These are phyloP conservation scores for Isabelozyma pseudorhagii DNA, from an alignment of 805 yeast genomes.

Conservation along the genomic window DNA sequence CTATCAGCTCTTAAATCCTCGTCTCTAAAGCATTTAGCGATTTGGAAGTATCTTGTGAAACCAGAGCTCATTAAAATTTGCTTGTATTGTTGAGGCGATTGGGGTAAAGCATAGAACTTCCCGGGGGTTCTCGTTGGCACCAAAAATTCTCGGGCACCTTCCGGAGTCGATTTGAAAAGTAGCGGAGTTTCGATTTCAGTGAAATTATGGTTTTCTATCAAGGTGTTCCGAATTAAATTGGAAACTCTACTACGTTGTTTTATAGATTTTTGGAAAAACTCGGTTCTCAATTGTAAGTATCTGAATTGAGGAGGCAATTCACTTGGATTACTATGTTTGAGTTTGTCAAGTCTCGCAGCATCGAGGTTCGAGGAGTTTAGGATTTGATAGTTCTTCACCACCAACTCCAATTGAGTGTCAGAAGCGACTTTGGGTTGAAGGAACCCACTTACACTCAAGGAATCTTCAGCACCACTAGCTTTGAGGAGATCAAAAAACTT, in stretches of 20 bases:
- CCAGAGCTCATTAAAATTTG: slow-evolving; percentile 95
- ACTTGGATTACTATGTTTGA: slow-evolving; percentile 46
- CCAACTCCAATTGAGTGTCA: slow-evolving; percentile 52
- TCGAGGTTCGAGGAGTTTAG: slow-evolving; percentile 62
- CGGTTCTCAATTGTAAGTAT: slow-evolving; percentile 72
- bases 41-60: slow-evolving; percentile 77
- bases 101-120: slow-evolving; percentile 85
- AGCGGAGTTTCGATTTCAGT: slow-evolving; percentile 91
- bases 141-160: slow-evolving; percentile 93
- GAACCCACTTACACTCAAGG: slow-evolving; percentile 62
- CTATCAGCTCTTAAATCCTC: slow-evolving; percentile 93
- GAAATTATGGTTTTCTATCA: slow-evolving; percentile 46
- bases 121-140: slow-evolving; percentile 77
- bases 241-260: slow-evolving; percentile 57
- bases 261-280: slow-evolving; percentile 53
- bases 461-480: slow-evolving; percentile 66
- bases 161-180: slow-evolving; percentile 93
- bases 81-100: slow-evolving; percentile 96
- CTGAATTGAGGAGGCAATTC: slow-evolving; percentile 78
- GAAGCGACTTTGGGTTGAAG: slow-evolving; percentile 32
- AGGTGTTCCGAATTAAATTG: slow-evolving; percentile 36
- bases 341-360: slow-evolving; percentile 65
- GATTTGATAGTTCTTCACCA: slow-evolving; percentile 47
- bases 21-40: slow-evolving; percentile 93
- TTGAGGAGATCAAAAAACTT: slow-evolving; percentile 38